Evolutionary conservation across 352 stramenopile species (phyloP), one percentile per base, ranked within the genome.

Genomic region (Phytophthora europaea): DNA sequence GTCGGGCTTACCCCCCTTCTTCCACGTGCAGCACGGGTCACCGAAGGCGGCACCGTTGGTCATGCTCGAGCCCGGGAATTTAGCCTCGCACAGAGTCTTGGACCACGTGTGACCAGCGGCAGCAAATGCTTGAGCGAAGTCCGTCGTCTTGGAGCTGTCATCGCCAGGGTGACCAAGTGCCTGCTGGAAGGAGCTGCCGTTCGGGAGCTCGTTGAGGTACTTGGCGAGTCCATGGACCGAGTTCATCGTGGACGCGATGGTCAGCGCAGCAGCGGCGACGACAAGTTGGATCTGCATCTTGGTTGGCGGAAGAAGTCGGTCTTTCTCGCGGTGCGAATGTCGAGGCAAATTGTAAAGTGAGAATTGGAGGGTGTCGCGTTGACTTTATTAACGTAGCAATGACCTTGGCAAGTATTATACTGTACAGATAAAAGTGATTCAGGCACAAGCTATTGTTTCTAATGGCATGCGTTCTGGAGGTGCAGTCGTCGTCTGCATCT

Each of bases 191-290:
- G 33, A 48, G 7, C 61, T 70, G 31, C 80, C 78, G 72, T 89
- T 89, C 54, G 82, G 82, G 33, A 87, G 52, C 40, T 83, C 68
- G 23, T 55, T 47, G 18, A 81, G 51, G 62, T 82, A 89, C 61
- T 67, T 76, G 57, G 72, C 62, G 38, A 73, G 67, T 18, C 43
- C 67, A 12, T 51, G 50, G 26, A 34, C 45, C 33, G 61, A 61
- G 45, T 74, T 34, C 61, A 74, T 59, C 8, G 61, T 74, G 12
- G 23, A 15, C 40, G 61, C 60, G 36, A 74, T 61, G 5, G 67
- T 65, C 33, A 74, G 20, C 28, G 20, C 61, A 61, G 43, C 36
- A 15, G 53, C 36, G 22, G 43, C 67, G 18, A 70, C 22, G 53
- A 52, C 43, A 47, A 69, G 51, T 56, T 73, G 51, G 20, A 53